A percentile compares a stretch with the other conserved stretches of the same genome.
Evolutionary conservation across 1,139 yeast species (phyloP).

Genomic region (Arxiozyma heterogenica): DNA sequence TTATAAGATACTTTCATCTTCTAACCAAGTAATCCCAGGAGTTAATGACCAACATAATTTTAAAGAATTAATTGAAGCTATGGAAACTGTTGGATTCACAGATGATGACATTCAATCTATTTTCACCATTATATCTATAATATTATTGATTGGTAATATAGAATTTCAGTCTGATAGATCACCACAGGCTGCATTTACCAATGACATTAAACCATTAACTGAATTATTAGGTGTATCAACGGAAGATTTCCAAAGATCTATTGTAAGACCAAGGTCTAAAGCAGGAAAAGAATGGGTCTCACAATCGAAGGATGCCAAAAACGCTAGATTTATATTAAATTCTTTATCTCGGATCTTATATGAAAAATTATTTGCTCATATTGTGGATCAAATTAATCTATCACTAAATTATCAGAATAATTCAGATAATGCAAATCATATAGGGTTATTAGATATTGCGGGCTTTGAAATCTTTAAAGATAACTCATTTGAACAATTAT

Average conservation of each 20-base stretch:
- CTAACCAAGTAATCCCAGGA: constrained; percentile 51
- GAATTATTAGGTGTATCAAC: constrained; percentile 57
- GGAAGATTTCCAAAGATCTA: constrained; percentile 45
- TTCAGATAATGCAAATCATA: constrained; percentile 45
- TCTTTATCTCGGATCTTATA: constrained; percentile 83
- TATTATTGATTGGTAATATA: constrained; percentile 80
- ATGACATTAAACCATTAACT: constrained; percentile 49
- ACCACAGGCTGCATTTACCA: constrained; percentile 69
- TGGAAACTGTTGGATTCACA: constrained; percentile 64
- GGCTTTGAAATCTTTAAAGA: constrained; percentile 92
- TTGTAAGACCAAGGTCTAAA: constrained; percentile 74
- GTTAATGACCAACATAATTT: constrained; percentile 72
- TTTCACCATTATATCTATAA: constrained; percentile 61
- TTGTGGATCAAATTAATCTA: constrained; percentile 70
- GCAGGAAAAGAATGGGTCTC: constrained; percentile 86
- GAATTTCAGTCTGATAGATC: constrained; percentile 61
- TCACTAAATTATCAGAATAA: constrained; percentile 41
- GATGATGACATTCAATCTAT: constrained; percentile 48
- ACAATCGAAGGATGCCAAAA: constrained; percentile 70
- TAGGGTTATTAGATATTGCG: constrained; percentile 93
- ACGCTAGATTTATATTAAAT: constrained; percentile 74
- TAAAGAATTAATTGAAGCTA: constrained; percentile 50
- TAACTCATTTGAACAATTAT: constrained; percentile 91
- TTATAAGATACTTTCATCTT: constrained; percentile 47
- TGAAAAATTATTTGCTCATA: constrained; percentile 70